Evolutionary conservation across 495 filamentous ascomycete species (phyloP).

Genomic region (Trichoderma asperelloides): DNA sequence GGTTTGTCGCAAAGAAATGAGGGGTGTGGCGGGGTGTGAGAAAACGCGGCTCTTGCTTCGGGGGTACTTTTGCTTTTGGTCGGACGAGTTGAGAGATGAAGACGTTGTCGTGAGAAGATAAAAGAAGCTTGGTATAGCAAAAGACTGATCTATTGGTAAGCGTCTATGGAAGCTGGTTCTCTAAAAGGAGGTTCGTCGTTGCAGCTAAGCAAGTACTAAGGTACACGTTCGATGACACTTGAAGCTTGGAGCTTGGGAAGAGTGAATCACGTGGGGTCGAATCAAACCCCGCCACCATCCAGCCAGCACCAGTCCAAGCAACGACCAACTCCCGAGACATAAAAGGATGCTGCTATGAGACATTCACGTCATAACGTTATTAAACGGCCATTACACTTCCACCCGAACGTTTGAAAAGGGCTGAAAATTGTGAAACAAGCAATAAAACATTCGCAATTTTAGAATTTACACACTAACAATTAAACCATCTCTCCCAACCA

Average conservation of each 20-base stretch:
- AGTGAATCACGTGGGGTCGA: constrained; percentile 1
- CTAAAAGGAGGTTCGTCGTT: too few species aligned
- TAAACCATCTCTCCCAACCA: neutral
- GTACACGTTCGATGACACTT: neutral
- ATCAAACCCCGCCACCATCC: neutral
- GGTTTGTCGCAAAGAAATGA: too few species aligned
- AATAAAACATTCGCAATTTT: neutral
- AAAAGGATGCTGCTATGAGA: neutral
- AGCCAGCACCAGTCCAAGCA: neutral
- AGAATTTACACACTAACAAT: neutral
- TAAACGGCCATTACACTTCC: neutral
- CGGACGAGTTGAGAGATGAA: too few species aligned
- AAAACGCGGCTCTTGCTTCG: too few species aligned
- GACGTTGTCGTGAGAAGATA: too few species aligned
- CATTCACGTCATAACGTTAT: neutral
- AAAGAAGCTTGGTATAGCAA: neutral
- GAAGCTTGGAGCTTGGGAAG: neutral
- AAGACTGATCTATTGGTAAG: neutral
- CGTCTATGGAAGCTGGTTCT: too few species aligned
- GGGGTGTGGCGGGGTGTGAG: too few species aligned
- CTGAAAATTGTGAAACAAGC: neutral
- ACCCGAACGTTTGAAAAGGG: neutral
- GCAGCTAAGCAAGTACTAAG: neutral
- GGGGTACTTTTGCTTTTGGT: too few species aligned
- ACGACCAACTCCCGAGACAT: neutral